A percentile compares a stretch with the other conserved stretches of the same genome.
phyloP scores from a whole-genome alignment of 108 stramenopile species.

The Pseudonitzschia multiseries region DNA sequence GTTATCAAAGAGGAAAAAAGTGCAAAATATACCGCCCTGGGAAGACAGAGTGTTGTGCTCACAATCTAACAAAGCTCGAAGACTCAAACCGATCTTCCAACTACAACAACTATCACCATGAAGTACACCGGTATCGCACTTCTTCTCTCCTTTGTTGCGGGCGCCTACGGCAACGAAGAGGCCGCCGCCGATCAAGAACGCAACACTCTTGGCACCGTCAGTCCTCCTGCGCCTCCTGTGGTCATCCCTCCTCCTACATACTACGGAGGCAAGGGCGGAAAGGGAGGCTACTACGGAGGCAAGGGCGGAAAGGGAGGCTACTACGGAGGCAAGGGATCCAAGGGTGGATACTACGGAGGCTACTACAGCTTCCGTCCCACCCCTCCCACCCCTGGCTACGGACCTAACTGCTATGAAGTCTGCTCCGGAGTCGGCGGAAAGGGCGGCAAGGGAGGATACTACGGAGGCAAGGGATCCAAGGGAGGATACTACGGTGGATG shows the following conservation, averaged over 20 bases:
- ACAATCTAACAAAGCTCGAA: not conserved
- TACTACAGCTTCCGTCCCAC: not conserved
- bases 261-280: constrained; percentile 3
- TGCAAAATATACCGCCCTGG: too few species aligned
- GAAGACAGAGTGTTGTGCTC: too few species aligned
- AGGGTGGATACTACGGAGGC: not conserved
- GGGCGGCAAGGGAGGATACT: constrained; percentile 8
- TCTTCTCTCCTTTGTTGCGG: not conserved
- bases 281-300: constrained; percentile 4
- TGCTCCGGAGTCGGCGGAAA: not conserved
- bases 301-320: constrained; percentile 1
- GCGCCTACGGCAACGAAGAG: not conserved
- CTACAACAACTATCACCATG: not conserved
- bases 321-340: not conserved
- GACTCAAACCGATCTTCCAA: not conserved
- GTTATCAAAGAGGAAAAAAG: not conserved
- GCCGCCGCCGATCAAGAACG: not conserved
- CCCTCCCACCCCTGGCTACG: not conserved
- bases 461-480: constrained; percentile 5
- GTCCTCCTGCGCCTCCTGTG: not conserved
- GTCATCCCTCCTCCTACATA: not conserved
- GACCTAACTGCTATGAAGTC: not conserved
- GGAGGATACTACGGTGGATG: constrained; percentile 1
- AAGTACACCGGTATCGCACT: not conserved
- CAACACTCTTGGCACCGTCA: not conserved